Evolutionary conservation across 305 asterid species (phyloP), one percentile per base, ranked within the genome.

Genomic region (Plantago coronopus): DNA sequence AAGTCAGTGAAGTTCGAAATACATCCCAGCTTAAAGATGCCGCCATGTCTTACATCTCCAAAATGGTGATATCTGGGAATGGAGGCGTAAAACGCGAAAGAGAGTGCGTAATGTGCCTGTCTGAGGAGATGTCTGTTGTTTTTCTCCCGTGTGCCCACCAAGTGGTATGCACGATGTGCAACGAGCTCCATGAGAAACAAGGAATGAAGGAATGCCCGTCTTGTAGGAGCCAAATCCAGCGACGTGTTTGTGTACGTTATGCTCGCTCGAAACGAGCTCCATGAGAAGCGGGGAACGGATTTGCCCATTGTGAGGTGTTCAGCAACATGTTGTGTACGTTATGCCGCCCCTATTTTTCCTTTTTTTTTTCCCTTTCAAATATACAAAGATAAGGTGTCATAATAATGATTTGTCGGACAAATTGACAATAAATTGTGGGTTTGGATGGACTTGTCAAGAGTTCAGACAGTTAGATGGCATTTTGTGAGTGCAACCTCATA

Each of bases 161-260:
- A 71, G 95, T 91, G 60, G 95, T 91, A 25, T 91, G 96, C 54
- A 69, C 70, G 7, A 68, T 70, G 55, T 91, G 98, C 86, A 91
- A 91, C 38, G 96, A 91, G 78, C 89, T 88, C 54, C 98, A 91
- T 47, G 87, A 84, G 83, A 91, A 91, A 81, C 89, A 86, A 73
- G 98, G 97, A 46, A 88, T 88, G 98, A 85, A 83, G 79, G 96
- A 91, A 62, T 91, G 98, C 70, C 98, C 96, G 42, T 88, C 95
- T 2, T 91, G 98, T 68, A 70, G 98, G 83, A 74, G 84, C 80
- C 78, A 77, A 17, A 91, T 91, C 68, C 87, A 78, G 76, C 79
- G 81, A 70, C 96, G 98, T 5, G 79, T 91, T 42, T 77, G 78
- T 53, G 96, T 80, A 65, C 95, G 95, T 49, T 88, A 75, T 63